Base-by-base conservation (phyloP, 331 rosid species). In the Ulmus americana region DNA sequence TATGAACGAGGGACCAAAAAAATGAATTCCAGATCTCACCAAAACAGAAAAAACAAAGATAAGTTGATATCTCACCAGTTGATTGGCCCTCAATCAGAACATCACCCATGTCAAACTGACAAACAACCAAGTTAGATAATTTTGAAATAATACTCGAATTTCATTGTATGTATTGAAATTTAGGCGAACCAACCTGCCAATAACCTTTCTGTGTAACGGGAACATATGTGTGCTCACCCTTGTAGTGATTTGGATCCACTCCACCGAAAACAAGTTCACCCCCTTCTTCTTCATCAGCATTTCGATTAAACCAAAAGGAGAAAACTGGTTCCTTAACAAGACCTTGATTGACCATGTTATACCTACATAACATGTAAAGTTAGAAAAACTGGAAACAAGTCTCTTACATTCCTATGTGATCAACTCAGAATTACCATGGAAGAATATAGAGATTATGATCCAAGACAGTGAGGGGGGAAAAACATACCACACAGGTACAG, bases 251-350 rank as follows among this genome's bases (percentile, higher is more conserved):
- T 8, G 86, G 78, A 70, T 85, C 92, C 57, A 78, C 82, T 55
- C 92, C 92, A 59, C 92, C 92, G 65, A 85, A 85, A 10, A 85
- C 81, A 71, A 85, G 74, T 59, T 85, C 92, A 76, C 92, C 92
- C 5, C 92, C 92, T 71, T 76, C 84, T 66, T 78, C 86, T 59
- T 77, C 84, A 13, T 78, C 80, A 35, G 70, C 79, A 73, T 86
- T 78, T 41, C 88, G 86, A 52, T 86, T 86, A 61, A 86, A 82
- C 92, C 88, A 83, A 64, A 86, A 83, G 8, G 92, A 86, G 79
- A 86, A 86, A 64, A 81, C 86, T 10, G 84, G 86, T 57, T 83
- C 86, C 69, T 78, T 80, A 14, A 86, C 61, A 49, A 83, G 88
- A 72, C 82, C 82, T 62, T 86, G 92, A 10, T 74, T 71, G 22